These are phyloP conservation scores for Exophiala alcalophila DNA, from an alignment of 2,329 filamentous ascomycete species.

Conservation along the genomic window DNA sequence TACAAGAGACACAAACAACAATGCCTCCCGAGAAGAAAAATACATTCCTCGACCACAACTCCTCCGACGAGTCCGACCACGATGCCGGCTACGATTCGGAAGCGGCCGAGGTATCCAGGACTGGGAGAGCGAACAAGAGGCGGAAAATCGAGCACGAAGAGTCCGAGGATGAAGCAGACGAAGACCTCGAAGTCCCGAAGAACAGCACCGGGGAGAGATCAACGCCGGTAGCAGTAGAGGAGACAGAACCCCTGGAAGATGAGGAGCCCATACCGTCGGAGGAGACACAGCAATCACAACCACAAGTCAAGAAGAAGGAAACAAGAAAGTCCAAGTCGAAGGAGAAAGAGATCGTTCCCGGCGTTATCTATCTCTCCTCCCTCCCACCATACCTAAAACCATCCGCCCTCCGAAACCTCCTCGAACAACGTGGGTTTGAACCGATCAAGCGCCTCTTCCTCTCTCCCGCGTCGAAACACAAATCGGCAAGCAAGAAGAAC, in stretches of 20 bases:
- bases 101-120: conserved; percentile 42
- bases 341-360: conserved; percentile 31
- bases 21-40: conserved; percentile 19
- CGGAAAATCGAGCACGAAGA: conserved; percentile 24
- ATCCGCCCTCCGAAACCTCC: conserved; percentile 43
- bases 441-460: conserved; percentile 47
- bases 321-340: background rate
- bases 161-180: conserved; percentile 35
- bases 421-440: conserved; percentile 41
- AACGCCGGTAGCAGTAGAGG: too few relatives aligned
- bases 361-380: conserved; percentile 46
- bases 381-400: conserved; percentile 49
- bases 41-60: conserved; percentile 31
- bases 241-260: background rate
- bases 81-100: conserved; percentile 48
- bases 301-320: background rate
- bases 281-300: conserved; percentile 47
- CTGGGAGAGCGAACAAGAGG: conserved; percentile 21
- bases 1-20: background rate
- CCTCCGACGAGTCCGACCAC: conserved; percentile 39
- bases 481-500: conserved; percentile 36
- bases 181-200: conserved; percentile 15
- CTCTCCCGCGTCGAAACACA: conserved; percentile 37
- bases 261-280: conserved; percentile 48
- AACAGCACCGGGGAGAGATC: background rate